Evolutionary conservation across 257 asterid genomes (phyloP).

Genomic region (Solanum neorickii): DNA sequence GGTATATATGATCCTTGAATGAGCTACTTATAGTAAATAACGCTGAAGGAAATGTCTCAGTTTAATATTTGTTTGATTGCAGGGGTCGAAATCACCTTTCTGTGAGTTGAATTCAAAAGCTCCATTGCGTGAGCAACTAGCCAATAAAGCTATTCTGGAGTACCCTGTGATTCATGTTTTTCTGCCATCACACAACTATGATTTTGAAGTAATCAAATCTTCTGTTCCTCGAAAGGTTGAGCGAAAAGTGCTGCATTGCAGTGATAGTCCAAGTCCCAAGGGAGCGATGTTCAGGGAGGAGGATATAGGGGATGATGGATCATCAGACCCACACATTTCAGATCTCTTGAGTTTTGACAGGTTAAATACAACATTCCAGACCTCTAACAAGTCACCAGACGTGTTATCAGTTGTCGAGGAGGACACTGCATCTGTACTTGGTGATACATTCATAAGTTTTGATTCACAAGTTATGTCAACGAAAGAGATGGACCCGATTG

Average conservation of each 20-base stretch:
- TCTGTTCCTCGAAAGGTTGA: constrained; percentile 11
- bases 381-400: constrained; percentile 3
- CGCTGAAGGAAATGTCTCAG: not conserved
- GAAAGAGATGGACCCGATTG: constrained; percentile 9
- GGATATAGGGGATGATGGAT: constrained; percentile 40
- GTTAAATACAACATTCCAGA: not conserved
- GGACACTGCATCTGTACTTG: not conserved
- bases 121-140: constrained; percentile 57
- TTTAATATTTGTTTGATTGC: constrained; percentile 2
- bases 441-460: constrained; percentile 19
- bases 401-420: not conserved
- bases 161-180: constrained; percentile 74
- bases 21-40: not conserved
- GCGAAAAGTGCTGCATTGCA: constrained; percentile 11
- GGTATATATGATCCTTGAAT: not conserved
- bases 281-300: constrained; percentile 63
- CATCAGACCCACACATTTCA: constrained; percentile 25
- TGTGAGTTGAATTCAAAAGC: constrained; percentile 36
- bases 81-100: constrained; percentile 58
- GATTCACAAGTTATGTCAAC: constrained; percentile 25
- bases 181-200: constrained; percentile 56
- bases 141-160: constrained; percentile 47
- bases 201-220: constrained; percentile 46
- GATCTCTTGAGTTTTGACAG: constrained; percentile 26
- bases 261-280: constrained; percentile 22